Conservation (phyloP, 306 rosid genomes). For the Sphenostylis stenocarpa region DNA sequence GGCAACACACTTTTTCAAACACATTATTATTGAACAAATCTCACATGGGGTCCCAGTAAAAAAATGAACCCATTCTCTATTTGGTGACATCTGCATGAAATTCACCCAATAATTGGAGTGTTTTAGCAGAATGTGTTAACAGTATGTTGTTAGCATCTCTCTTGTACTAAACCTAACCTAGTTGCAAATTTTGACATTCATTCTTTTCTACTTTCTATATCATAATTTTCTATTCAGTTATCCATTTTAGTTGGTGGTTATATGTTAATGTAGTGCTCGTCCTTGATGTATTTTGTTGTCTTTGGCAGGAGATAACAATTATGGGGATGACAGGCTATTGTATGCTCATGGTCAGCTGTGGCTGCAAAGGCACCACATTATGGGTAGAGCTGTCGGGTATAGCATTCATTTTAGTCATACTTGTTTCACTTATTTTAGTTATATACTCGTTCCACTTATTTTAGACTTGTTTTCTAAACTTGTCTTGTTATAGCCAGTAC, state of each 20-base stretch:
- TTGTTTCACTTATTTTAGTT: conserved; percentile 10
- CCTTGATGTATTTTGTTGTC: background rate
- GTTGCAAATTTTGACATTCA: background rate
- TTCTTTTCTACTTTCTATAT: conserved; percentile 1
- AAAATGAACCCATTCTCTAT: background rate
- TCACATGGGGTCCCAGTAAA: background rate
- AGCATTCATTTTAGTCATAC: conserved; percentile 18
- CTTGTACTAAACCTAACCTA: background rate
- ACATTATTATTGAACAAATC: background rate
- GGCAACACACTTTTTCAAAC: background rate
- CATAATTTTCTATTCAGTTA: background rate
- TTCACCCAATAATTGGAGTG: background rate
- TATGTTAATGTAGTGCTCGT: background rate
- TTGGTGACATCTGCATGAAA: background rate
- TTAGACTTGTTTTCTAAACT: background rate
- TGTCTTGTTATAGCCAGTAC: background rate
- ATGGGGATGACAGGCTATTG: conserved; percentile 86
- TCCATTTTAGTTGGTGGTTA: background rate
- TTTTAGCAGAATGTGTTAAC: background rate
- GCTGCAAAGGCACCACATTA: conserved; percentile 89
- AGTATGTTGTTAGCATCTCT: background rate
- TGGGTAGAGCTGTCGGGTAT: conserved; percentile 98
- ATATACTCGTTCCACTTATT: conserved; percentile 12
- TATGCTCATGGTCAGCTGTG: conserved; percentile 94
- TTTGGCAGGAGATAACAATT: conserved; percentile 82